phyloP scores from a whole-genome alignment of 805 yeast genomes.

The Teunomyces pallodes region DNA sequence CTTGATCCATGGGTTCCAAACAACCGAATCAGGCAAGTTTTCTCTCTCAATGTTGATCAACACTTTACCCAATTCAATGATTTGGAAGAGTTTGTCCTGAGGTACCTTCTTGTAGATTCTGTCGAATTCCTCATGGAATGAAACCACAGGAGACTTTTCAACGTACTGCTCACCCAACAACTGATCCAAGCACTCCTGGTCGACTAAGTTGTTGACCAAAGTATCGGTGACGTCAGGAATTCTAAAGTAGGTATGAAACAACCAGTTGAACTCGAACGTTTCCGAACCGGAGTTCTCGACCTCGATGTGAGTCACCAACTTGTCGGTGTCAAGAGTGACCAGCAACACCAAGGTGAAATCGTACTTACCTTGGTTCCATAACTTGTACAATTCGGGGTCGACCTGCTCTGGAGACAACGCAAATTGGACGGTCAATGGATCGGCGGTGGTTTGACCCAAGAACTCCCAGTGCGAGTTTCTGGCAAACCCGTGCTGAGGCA shows the following conservation, averaged over 20 bases:
- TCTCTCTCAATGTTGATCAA: constrained; percentile 63
- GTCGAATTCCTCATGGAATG: constrained; percentile 78
- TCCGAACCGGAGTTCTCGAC: constrained; percentile 68
- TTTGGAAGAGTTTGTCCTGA: constrained; percentile 55
- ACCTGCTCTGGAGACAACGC: constrained; percentile 87
- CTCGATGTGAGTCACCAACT: constrained; percentile 67
- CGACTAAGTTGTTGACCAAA: constrained; percentile 74
- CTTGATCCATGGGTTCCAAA: constrained; percentile 97
- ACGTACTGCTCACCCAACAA: constrained; percentile 57
- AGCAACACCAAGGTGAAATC: constrained; percentile 57
- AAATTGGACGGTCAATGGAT: constrained; percentile 75
- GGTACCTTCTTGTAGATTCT: constrained; percentile 71
- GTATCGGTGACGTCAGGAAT: constrained; percentile 77
- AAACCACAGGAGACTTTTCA: constrained; percentile 73
- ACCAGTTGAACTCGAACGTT: constrained; percentile 83
- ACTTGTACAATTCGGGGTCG: constrained; percentile 52
- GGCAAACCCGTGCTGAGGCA: constrained; percentile 98
- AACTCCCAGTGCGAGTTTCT: constrained; percentile 91
- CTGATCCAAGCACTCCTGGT: constrained; percentile 74
- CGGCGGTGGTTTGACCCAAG: constrained; percentile 73
- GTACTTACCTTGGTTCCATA: constrained; percentile 52
- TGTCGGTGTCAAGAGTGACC: constrained; percentile 46
- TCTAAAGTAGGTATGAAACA: constrained; percentile 86
- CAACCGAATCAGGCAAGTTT: constrained; percentile 71
- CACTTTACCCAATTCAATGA: constrained; percentile 70